Evolutionary conservation across 2,329 filamentous ascomycete species (phyloP), one percentile per base, ranked within the genome.

Genomic region (Calonectria henricotiae): DNA sequence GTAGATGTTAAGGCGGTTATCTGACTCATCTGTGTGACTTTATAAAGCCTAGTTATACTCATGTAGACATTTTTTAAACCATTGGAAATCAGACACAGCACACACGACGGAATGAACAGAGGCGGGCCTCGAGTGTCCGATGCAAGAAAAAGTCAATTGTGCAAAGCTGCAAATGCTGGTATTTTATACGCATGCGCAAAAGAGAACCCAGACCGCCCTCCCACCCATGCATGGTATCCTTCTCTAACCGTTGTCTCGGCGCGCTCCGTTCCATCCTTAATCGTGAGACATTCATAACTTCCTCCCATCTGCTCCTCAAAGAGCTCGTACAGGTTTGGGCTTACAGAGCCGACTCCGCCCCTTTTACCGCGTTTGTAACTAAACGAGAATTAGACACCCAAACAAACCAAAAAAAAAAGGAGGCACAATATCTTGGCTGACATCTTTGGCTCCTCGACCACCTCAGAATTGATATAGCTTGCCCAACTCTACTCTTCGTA

Each of bases 401-500:
- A 58, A 68, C 62, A 49, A 58, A 4, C 27, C 41, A 62, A 15
- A 58, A 58, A 54, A 51, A 37, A 39, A 58, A 58, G 13, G 17
- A 41, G 58, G 41, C 58, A 27, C 43, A 39, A 43, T 37, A 44
- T 41, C 27, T 61, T 58, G 25, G 25, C 46, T 43, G n/a, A 41
- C 39, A 30, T 62, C 12, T 49, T 51, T 23, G 51, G 25, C 41
- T 44, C 35, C 44, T 47, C 47, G 35, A 43, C 32, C 46, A 20
- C 51, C 41, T 41, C 62, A 32, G 37, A 64, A 27, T 37, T 32
- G n/a, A 23, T 37, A 32, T 61, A 32, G 39, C 17, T 65, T 63
- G 11, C 51, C 51, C 51, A 30, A 54, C 8, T 71, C 70, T 86
- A 92, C 80, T 94, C 93, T 80, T 94, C 92, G 79, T 89, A 95